Evolutionary conservation across 164 flowering plant species (phyloP), one percentile per base, ranked within the genome.

Genomic region (Tinospora cordifolia): DNA sequence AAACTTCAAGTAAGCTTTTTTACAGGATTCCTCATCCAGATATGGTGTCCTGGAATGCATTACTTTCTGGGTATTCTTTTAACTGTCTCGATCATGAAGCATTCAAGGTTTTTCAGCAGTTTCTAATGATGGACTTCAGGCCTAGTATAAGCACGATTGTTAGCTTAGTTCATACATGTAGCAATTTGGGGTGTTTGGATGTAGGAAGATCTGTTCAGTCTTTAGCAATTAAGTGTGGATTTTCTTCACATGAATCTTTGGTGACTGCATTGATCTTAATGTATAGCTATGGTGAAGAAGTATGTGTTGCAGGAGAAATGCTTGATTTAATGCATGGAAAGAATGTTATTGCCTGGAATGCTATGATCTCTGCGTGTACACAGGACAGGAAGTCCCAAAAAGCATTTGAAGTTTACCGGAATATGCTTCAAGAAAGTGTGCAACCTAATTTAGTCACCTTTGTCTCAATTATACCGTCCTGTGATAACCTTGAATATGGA

Each of bases 31-130:
- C 78, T 34, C 38, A 76, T 19, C 80, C 83, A 68, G 86, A 83
- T 68, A 70, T 78, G 81, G 83, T 83, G 62, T 73, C 81, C 25
- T 83, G 74, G 78, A 83, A 81, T 69, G 81, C 81, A 8, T 67
- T 79, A 36, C 59, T 81, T 25, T 67, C 81, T 58, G 82, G 86
- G 49, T 81, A 74, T 74, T 76, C 79, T 62, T 75, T 40, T 6
- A 79, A 69, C 64, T 65, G 73, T 13, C 47, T 47, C 30, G 26
- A 66, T 49, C 25, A 4, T 41, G 54, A 62, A 67, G 74, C 24
- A 14, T 51, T 75, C 19, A 46, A 71, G 38, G 58, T 68, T 57
- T 71, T 75, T 39, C 19, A 19, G 47, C 22, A 51, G 59, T 63
- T 78, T 47, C 70, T 21, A 67, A 47, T 19, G 7, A 41, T 34